Base-by-base conservation (phyloP, 345 rosid genomes). In the Euphorbia tirucalli region DNA sequence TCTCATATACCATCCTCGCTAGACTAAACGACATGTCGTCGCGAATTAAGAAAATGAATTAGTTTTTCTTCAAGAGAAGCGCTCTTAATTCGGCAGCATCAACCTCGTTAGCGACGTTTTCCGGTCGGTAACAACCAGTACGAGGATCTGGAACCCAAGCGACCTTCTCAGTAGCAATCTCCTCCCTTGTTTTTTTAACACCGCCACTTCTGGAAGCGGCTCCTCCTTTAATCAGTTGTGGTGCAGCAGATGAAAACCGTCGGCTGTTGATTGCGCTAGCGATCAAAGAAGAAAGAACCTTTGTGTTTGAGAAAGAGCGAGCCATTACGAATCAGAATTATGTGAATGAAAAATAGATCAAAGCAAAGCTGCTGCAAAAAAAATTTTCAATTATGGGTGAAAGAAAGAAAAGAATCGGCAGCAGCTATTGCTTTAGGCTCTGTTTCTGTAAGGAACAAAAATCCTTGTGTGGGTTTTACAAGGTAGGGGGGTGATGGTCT, bases 101-200 rank as follows among this genome's bases (percentile, higher is more conserved):
- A 31, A 88, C 72, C 78, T 87, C 97, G 11, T 83, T 77, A 3
- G 86, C 78, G 41, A 82, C 79, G 74, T 83, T 86, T 68, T 86
- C 97, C 1, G 97, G 96, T 70, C 94, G 79, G 90, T 88, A 93
- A 77, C 75, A 85, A 16, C 98, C 95, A 75, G 98, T 90, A 32
- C 86, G 83, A 6, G 97, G 98, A 73, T 93, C 97, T 0, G 98
- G 98, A 48, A 85, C 80, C 97, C 97, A 93, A 7, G 92, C 68
- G 35, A 79, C 85, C 77, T 83, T 85, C 82, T 85, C 75, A 64
- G 68, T 77, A 11, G 55, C 85, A 55, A 28, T 66, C 84, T 83
- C 95, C 75, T 79, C 85, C 71, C 59, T 84, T 14, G 84, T 54
- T 64, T 84, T 87, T 5, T 88, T 90, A 72, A 75, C 68, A 73